A percentile compares a stretch with the other conserved stretches of the same genome.
phyloP scores from a whole-genome alignment of 2,329 filamentous ascomycete species.

The Karstenula rhodostoma region DNA sequence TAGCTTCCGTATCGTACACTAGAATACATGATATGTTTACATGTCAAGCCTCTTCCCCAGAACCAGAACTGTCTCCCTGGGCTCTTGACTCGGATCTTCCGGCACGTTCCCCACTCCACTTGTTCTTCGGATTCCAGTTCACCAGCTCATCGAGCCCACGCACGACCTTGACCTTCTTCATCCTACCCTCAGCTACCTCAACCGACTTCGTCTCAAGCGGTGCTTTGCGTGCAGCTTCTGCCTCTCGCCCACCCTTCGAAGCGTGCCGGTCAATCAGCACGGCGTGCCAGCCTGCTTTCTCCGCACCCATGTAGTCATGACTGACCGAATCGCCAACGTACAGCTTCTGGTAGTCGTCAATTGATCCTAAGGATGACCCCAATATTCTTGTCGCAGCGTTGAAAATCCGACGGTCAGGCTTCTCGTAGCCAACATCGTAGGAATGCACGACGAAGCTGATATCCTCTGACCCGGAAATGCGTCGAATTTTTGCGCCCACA shows the following conservation, averaged over 20 bases:
- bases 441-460: constrained; percentile 69
- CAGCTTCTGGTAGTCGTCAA: constrained; percentile 51
- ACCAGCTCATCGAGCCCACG: constrained; percentile 1
- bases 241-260: neutral
- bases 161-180: neutral
- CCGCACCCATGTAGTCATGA: constrained; percentile 61
- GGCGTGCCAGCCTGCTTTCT: constrained; percentile 57
- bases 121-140: neutral
- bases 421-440: constrained; percentile 69
- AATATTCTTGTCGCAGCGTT: constrained; percentile 57
- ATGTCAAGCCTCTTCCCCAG: neutral
- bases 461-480: constrained; percentile 44
- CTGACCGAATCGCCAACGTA: constrained; percentile 64
- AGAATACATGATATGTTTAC: neutral
- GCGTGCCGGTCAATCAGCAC: constrained; percentile 52
- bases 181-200: neutral
- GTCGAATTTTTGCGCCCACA: constrained; percentile 20
- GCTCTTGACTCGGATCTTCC: neutral
- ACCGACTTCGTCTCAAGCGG: constrained; percentile 8
- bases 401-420: constrained; percentile 67
- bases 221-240: neutral
- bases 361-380: constrained; percentile 7
- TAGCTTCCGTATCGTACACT: too few species aligned
- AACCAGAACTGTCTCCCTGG: neutral
- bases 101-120: neutral